These are phyloP conservation scores for Thalassia testudinum DNA, from an alignment of 116 monocot species.

Conservation along the genomic window DNA sequence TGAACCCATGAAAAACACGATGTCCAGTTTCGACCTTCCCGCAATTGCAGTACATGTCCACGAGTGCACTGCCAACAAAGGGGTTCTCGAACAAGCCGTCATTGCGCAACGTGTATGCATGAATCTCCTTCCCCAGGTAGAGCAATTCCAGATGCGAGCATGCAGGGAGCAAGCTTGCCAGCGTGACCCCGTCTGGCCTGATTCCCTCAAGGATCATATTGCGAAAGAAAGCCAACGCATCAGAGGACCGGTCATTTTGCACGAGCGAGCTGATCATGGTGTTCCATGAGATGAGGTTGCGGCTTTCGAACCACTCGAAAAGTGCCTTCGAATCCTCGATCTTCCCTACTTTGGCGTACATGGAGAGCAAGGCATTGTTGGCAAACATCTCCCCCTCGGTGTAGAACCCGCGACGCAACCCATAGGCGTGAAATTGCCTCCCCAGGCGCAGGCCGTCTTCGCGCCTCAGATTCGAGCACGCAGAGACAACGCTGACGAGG, in stretches of 20 bases:
- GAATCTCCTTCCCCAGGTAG: constrained; percentile 52
- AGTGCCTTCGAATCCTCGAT: constrained; percentile 24
- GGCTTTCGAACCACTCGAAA: constrained; percentile 20
- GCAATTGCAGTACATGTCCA: constrained; percentile 81
- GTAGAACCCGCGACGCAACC: constrained; percentile 35
- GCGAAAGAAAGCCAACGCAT: constrained; percentile 22
- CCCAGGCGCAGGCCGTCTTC: constrained; percentile 24
- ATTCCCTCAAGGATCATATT: constrained; percentile 22
- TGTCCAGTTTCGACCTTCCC: constrained; percentile 32
- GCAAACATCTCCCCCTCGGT: constrained; percentile 24
- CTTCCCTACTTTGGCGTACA: constrained; percentile 61
- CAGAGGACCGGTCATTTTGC: constrained; percentile 29
- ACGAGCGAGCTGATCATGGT: constrained; percentile 49
- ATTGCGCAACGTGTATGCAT: constrained; percentile 47
- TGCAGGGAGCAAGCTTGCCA: constrained; percentile 49
- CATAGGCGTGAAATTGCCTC: constrained; percentile 44
- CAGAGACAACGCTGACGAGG: constrained; percentile 42
- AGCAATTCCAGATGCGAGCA: constrained; percentile 50
- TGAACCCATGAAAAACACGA: constrained; percentile 40
- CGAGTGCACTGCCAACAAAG: constrained; percentile 73
- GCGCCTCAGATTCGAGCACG: constrained; percentile 34
- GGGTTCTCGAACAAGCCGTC: constrained; percentile 42
- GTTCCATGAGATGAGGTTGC: constrained; percentile 55
- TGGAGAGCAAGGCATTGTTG: constrained; percentile 41
- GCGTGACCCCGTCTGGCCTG: constrained; percentile 50